These are phyloP conservation scores for Thraustochytrium sp. DNA, from an alignment of 352 stramenopile species.

Conservation along the genomic window DNA sequence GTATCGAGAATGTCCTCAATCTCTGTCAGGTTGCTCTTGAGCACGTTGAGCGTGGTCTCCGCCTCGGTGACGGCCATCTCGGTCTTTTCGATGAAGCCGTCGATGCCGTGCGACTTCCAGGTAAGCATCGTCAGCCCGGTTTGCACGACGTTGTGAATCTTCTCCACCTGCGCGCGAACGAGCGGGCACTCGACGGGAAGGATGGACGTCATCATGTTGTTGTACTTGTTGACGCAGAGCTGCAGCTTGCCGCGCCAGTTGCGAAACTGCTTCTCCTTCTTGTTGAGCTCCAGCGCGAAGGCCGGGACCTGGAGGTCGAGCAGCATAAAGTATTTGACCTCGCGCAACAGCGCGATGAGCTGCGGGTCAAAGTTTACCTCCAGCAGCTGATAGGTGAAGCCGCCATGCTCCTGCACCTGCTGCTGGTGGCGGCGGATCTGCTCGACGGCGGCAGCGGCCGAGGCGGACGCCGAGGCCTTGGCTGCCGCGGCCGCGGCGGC, in stretches of 20 bases:
- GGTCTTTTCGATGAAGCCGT: constrained; percentile 86
- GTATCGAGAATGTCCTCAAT: constrained; percentile 84
- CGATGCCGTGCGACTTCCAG: constrained; percentile 83
- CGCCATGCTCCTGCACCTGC: constrained; percentile 53
- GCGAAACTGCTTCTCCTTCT: constrained; percentile 85
- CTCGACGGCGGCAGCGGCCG: background rate
- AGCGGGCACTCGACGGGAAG: constrained; percentile 93
- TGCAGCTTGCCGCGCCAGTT: constrained; percentile 91
- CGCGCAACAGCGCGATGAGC: constrained; percentile 88
- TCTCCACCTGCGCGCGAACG: constrained; percentile 86
- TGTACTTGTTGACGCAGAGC: constrained; percentile 96
- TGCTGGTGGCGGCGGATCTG: constrained; percentile 6
- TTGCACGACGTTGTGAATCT: constrained; percentile 88
- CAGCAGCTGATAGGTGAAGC: constrained; percentile 61
- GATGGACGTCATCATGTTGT: constrained; percentile 89
- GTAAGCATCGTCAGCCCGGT: constrained; percentile 87
- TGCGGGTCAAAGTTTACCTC: constrained; percentile 95
- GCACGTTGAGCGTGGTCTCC: constrained; percentile 59
- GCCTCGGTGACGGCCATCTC: constrained; percentile 84
- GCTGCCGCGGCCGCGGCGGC: background rate
- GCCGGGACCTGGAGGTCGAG: constrained; percentile 87
- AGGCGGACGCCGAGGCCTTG: background rate
- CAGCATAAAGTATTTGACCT: constrained; percentile 95
- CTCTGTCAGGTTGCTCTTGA: constrained; percentile 90
- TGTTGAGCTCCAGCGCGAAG: constrained; percentile 88